Conservation (phyloP, 352 stramenopile genomes). For the Globisporangium lucens region DNA sequence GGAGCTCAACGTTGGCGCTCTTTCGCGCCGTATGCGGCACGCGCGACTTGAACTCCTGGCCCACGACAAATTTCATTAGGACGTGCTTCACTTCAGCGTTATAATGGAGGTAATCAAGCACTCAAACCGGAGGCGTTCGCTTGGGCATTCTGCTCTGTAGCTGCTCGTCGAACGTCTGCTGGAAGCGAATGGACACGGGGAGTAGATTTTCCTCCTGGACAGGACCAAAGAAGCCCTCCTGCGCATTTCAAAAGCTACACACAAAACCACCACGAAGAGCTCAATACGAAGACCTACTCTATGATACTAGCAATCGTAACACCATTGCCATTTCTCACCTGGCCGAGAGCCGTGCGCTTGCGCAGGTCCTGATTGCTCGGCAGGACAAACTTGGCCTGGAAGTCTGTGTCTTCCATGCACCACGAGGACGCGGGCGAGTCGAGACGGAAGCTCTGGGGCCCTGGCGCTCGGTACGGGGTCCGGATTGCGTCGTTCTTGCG, state of each 20-base stretch:
- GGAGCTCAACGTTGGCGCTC: constrained; percentile 52
- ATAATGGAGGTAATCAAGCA: too few species aligned
- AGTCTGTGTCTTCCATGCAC: constrained; percentile 32
- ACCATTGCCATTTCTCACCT: constrained; percentile 25
- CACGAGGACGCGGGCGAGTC: constrained; percentile 24
- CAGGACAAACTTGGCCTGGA: constrained; percentile 64
- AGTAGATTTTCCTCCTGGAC: constrained; percentile 33
- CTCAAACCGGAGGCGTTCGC: background rate
- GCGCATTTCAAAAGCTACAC: background rate
- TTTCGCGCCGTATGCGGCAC: constrained; percentile 68
- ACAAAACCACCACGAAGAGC: background rate
- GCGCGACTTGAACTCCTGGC: constrained; percentile 31
- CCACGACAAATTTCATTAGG: too few species aligned
- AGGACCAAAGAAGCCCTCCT: constrained; percentile 50
- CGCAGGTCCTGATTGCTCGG: constrained; percentile 64
- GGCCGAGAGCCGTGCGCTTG: constrained; percentile 44
- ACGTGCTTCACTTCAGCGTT: too few species aligned
- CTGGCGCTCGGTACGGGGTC: constrained; percentile 44
- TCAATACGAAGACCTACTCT: background rate
- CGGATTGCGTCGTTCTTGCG: constrained; percentile 40
- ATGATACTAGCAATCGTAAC: background rate
- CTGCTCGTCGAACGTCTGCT: constrained; percentile 18
- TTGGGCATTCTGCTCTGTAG: constrained; percentile 9
- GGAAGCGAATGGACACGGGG: constrained; percentile 30
- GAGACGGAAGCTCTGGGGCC: constrained; percentile 41